These are phyloP conservation scores for Rhododendron molle DNA, from an alignment of 148 eudicot genomes.

Conservation along the genomic window DNA sequence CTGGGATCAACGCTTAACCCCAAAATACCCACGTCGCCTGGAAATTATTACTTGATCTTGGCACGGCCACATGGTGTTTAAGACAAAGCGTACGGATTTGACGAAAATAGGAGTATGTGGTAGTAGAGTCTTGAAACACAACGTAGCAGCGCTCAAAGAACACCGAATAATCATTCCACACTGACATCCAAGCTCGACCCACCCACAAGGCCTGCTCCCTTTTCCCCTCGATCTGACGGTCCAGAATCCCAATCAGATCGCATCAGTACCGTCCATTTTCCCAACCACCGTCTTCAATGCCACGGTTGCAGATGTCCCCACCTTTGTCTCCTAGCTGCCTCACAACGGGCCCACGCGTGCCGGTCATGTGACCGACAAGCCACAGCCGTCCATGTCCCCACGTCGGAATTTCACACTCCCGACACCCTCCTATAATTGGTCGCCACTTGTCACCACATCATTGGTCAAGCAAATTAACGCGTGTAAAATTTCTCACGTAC, in stretches of 20 bases:
- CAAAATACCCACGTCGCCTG: too few relatives aligned
- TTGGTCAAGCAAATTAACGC: not conserved
- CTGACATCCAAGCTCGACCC: constrained; percentile 18
- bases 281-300: constrained; percentile 37
- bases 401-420: not conserved
- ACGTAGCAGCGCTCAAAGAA: too few relatives aligned
- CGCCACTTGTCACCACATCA: not conserved
- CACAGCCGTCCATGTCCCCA: constrained; percentile 14
- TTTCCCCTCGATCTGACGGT: constrained; percentile 35
- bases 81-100: too few relatives aligned
- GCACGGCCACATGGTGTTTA: too few relatives aligned
- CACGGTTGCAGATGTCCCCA: constrained; percentile 39
- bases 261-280: constrained; percentile 31
- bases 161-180: not conserved
- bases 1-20: too few relatives aligned
- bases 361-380: constrained; percentile 17
- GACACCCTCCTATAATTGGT: not conserved
- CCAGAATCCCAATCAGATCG: constrained; percentile 15
- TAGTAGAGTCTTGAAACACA: too few relatives aligned
- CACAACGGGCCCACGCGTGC: constrained; percentile 33
- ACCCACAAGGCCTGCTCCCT: constrained; percentile 28
- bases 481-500: not conserved
- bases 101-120: too few relatives aligned
- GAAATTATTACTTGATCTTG: too few relatives aligned
- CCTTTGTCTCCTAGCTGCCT: constrained; percentile 37